Conservation (phyloP, 371 early-diverging fungal genomes). For the Mortierella sp. region DNA sequence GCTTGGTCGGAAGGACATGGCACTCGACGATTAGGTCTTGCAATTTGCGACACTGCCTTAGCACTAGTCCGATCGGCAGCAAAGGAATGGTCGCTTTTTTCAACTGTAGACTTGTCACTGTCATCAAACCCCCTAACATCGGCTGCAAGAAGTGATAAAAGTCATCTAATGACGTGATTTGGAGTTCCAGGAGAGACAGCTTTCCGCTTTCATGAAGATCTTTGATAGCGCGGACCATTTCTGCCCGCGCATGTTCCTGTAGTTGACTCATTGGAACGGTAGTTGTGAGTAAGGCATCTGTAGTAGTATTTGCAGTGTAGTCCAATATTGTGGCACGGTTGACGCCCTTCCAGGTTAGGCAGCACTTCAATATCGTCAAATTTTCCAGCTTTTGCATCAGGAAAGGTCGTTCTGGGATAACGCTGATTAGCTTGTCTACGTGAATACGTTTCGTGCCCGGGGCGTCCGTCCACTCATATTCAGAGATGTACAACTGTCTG, state of each 20-base stretch:
- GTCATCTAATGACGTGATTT: slow-evolving; percentile 15
- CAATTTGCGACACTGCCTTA: slow-evolving; percentile 14
- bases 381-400: slow-evolving; percentile 6
- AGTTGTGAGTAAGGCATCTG: neutral
- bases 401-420: slow-evolving; percentile 6
- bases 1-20: neutral
- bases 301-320: neutral
- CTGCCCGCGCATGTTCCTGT: slow-evolving; percentile 11
- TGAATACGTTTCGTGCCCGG: slow-evolving; percentile 1
- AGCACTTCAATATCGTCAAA: slow-evolving; percentile 7
- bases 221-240: slow-evolving; percentile 9
- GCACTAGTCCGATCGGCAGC: slow-evolving; percentile 11
- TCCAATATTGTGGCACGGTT: neutral
- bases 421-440: neutral
- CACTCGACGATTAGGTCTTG: slow-evolving; percentile 18
- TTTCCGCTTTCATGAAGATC: neutral
- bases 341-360: neutral
- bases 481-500: neutral
- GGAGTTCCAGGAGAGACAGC: slow-evolving; percentile 13
- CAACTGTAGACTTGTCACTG: slow-evolving; percentile 12
- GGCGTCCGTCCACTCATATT: slow-evolving; percentile 13
- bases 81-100: neutral
- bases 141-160: slow-evolving; percentile 20
- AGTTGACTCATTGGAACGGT: slow-evolving; percentile 2
- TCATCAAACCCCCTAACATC: neutral